Evolutionary conservation across 2,329 filamentous ascomycete species (phyloP), one percentile per base, ranked within the genome.

Genomic region (Apiospora saccharicola): DNA sequence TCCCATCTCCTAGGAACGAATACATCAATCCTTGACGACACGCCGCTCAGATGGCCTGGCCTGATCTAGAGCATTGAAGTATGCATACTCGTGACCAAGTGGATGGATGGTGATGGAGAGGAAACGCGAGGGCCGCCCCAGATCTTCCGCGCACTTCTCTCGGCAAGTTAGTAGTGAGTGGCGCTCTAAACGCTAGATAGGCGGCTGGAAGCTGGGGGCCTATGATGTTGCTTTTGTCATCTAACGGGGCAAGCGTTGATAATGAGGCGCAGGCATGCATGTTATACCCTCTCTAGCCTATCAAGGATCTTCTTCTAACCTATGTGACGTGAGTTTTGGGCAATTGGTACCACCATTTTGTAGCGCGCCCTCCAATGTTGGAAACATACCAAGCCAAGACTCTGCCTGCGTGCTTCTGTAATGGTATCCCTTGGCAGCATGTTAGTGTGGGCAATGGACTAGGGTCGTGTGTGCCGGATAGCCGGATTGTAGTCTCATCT

Each of bases 381-480:
- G 67, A 2, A 46, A 49, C 22, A 26, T 34, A 57, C 49, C 34
- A 14, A 26, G 49, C 34, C 47, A 70, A 69, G 49, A 16, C 46
- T 53, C 57, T 24, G 26, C 10, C 34, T 53, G n/a, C 47, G 34
- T 61, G 68, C 68, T 57, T 57, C 68, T 51, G 47, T 14, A 30
- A 4, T 30, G 26, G 26, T 30, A 49, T 24, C 19, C 30, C 68
- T 70, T 70, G 68, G 68, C 68, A 14, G n/a, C 24, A 16, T 13
- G 8, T 70, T 70, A 53, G 68, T 57, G 68, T 51, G 37, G 68
- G 37, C 68, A 19, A 41, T 43, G 47, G 30, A 26, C 68, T 47
- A 70, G 68, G 37, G 22, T 70, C 30, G 67, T n/a, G 19, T 70
- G 68, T 70, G 68, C 68, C 68, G 68, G 68, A 70, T 70, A 70